Base-by-base conservation (phyloP, 495 filamentous ascomycete genomes). In the Talaromyces trachyspermus region DNA sequence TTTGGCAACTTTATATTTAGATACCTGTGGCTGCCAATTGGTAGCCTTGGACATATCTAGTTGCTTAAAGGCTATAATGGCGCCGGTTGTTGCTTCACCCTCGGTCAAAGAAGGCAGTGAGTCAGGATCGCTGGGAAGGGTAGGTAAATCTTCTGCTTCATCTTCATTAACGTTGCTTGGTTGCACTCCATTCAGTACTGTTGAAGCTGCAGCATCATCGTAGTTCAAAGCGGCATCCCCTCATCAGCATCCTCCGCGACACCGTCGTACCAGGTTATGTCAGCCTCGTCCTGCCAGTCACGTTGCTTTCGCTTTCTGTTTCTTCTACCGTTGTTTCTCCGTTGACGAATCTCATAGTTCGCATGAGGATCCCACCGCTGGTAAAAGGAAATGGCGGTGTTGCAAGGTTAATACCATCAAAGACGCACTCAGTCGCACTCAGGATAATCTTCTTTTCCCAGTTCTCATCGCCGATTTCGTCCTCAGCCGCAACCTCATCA, bases 331-430 rank as follows among this genome's bases (percentile, higher is more conserved):
- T 14, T 36, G 19, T 26, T 37, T 10, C 37, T 46, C 30, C 55
- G 63, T 18, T 58, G 55, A 18, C 62, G 55, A 19, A 76, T 70
- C 6, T 59, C 49, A 15, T 65, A 63, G 54, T 80, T 69, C 48
- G 90, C 85, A 44, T 87, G 82, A 3, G 75, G 69, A 63, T 95
- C 87, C 89, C 89, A 95, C 43, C 85, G 80, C 61, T 95, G 88
- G 10, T 82, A 53, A 97, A 98, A 0, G 92, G 92, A 58, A 95
- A 97, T 2, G 86, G 86, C 0, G 92, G 90, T 17, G 82, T 74
- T 46, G 78, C 88, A 25, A 95, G 70, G 47, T 79, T 66, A 40
- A 89, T 68, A n/a, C 79, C 80, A 18, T 89, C 80, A 41, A 81
- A 65, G 50, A 83, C 77, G 60, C 92, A 96, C 59, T 98, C 92